These are phyloP conservation scores for Teratosphaeria pseudoeucalypti DNA, from an alignment of 2,329 filamentous ascomycete genomes.

Conservation along the genomic window DNA sequence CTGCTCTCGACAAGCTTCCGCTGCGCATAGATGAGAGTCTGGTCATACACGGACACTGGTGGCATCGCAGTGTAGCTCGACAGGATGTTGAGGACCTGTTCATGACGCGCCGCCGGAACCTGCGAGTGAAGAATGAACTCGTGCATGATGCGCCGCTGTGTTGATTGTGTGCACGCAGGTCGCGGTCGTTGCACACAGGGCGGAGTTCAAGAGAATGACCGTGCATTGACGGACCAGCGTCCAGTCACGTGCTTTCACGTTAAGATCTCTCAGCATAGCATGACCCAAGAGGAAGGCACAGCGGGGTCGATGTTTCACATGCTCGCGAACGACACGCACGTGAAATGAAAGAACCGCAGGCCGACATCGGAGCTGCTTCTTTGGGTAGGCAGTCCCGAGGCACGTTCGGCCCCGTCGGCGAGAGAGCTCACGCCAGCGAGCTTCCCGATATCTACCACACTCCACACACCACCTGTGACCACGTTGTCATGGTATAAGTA, in stretches of 20 bases:
- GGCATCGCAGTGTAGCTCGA: conserved; percentile 53
- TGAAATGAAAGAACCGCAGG: neutral
- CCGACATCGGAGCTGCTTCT: neutral
- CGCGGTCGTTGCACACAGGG: neutral
- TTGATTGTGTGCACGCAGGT: no score
- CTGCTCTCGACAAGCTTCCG: conserved; percentile 21
- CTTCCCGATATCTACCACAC: neutral
- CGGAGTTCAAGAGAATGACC: neutral
- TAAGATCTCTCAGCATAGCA: neutral
- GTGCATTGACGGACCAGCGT: neutral
- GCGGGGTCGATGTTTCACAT: neutral
- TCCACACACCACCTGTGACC: neutral
- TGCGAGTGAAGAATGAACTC: conserved; percentile 53
- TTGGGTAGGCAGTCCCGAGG: neutral
- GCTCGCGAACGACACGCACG: neutral
- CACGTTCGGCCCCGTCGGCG: neutral
- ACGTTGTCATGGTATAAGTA: neutral
- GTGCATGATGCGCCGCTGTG: conserved; percentile 39
- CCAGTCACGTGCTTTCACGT: neutral
- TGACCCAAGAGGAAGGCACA: neutral
- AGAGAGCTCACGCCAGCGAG: neutral
- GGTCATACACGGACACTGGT: conserved; percentile 44
- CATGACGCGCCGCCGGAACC: conserved; percentile 46
- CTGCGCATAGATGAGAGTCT: conserved; percentile 50
- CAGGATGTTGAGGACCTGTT: conserved; percentile 51